Percentiles rank a stretch among this genome's conserved stretches.
Conservation (phyloP, 331 rosid genomes). For the Arachis monticola region DNA sequence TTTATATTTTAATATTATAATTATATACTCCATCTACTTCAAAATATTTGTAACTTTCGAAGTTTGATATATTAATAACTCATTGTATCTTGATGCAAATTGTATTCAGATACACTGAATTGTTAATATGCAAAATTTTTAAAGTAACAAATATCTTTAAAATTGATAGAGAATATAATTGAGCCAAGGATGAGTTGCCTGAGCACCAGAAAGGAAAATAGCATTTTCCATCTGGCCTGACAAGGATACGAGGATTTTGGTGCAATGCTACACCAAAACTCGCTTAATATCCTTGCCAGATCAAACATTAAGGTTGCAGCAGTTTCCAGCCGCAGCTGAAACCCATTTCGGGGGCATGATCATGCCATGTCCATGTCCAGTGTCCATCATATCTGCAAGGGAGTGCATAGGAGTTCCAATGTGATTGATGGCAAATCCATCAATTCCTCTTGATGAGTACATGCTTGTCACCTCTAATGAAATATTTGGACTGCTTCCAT, state of each 20-base stretch:
- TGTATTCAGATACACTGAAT: too few species aligned
- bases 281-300: constrained; percentile 32
- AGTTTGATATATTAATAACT: too few species aligned
- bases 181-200: constrained; percentile 83
- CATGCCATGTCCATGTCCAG: constrained; percentile 48
- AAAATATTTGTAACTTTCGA: too few species aligned
- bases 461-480: constrained; percentile 69
- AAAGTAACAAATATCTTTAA: too few species aligned
- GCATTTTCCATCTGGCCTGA: constrained; percentile 50
- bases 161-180: background rate
- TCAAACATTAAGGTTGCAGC: constrained; percentile 68
- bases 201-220: constrained; percentile 31
- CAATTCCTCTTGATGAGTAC: constrained; percentile 45
- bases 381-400: constrained; percentile 44
- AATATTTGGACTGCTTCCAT: constrained; percentile 51
- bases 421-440: constrained; percentile 40
- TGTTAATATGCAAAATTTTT: too few species aligned
- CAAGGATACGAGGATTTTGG: constrained; percentile 41
- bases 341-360: constrained; percentile 61
- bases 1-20: too few species aligned
- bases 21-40: too few species aligned
- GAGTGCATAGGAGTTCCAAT: too few species aligned
- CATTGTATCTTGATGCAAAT: too few species aligned
- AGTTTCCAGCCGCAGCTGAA: constrained; percentile 53
- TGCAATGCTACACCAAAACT: constrained; percentile 41